A percentile compares a stretch with the other conserved stretches of the same genome.
Evolutionary conservation across 2,329 filamentous ascomycete species (phyloP).

Genomic region (Zasmidium angulare): DNA sequence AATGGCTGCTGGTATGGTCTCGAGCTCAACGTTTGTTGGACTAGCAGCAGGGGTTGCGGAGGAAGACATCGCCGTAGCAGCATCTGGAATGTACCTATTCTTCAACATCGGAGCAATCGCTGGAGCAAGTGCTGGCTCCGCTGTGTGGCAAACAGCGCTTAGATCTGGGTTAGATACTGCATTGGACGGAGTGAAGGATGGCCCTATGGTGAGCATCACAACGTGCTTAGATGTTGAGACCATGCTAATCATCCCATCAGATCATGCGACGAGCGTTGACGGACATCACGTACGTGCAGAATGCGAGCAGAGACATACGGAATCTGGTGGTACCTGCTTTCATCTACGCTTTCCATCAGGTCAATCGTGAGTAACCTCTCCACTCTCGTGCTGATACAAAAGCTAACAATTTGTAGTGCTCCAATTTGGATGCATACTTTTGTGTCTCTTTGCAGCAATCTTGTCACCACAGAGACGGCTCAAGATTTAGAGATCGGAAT

Average conservation of each 20-base stretch:
- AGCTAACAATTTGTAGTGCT: not conserved
- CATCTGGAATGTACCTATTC: constrained; percentile 49
- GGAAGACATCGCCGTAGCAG: constrained; percentile 51
- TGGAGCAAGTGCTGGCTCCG: constrained; percentile 41
- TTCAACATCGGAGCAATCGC: constrained; percentile 45
- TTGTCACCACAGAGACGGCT: constrained; percentile 2
- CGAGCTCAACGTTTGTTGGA: constrained; percentile 50
- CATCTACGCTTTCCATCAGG: constrained; percentile 27
- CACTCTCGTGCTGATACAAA: not conserved
- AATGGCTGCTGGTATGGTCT: constrained; percentile 51
- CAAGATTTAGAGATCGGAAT: constrained; percentile 1
- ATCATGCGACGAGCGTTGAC: constrained; percentile 44
- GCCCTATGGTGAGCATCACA: constrained; percentile 23
- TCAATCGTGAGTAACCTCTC: constrained; percentile 24
- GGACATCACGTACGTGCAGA: constrained; percentile 42
- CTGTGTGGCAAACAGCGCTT: constrained; percentile 40
- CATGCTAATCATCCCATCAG: constrained; percentile 25
- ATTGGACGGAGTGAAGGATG: constrained; percentile 33
- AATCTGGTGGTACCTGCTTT: constrained; percentile 28
- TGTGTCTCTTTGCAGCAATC: constrained; percentile 6
- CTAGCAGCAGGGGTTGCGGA: constrained; percentile 49
- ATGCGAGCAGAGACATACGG: constrained; percentile 19
- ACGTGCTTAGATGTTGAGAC: not conserved
- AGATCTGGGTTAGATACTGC: constrained; percentile 32
- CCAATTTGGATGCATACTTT: not conserved